A percentile compares a stretch with the other conserved stretches of the same genome.
phyloP scores from a whole-genome alignment of 495 filamentous ascomycete species.

The Filosporella fistucella region DNA sequence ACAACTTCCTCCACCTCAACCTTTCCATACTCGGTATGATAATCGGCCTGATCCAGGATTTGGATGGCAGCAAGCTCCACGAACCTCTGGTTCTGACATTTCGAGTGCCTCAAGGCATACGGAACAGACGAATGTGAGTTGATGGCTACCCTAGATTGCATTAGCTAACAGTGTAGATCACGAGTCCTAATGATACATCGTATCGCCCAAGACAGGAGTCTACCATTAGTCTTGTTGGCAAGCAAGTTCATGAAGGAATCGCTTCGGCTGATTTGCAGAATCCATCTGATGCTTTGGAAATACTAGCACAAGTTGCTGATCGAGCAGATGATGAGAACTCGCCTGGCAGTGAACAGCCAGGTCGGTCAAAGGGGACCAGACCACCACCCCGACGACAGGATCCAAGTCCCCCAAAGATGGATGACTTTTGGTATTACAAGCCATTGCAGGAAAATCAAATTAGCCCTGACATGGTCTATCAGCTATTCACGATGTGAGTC shows the following conservation, averaged over 20 bases:
- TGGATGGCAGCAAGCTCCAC: conserved; percentile 12
- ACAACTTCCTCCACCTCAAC: not conserved
- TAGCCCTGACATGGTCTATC: conserved; percentile 19
- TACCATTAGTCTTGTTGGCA: conserved; percentile 9
- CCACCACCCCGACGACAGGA: not conserved
- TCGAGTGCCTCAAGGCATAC: conserved; percentile 17
- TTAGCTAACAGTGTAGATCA: conserved; percentile 11
- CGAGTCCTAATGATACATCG: conserved; percentile 1
- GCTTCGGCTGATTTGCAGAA: conserved; percentile 38
- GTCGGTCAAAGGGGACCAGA: conserved; percentile 3
- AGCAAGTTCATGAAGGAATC: conserved; percentile 23
- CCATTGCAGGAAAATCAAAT: conserved; percentile 20
- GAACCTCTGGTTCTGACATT: conserved; percentile 15
- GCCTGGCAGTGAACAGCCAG: conserved; percentile 9
- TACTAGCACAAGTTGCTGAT: conserved; percentile 41
- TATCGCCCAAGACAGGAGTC: conserved; percentile 15
- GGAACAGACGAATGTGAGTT: conserved; percentile 20
- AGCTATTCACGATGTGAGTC: conserved; percentile 19
- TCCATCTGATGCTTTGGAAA: conserved; percentile 41
- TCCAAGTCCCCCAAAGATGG: conserved; percentile 9
- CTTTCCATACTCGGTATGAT: conserved; percentile 13
- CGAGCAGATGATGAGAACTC: conserved; percentile 24
- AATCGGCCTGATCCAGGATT: conserved; percentile 9
- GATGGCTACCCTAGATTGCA: not conserved
- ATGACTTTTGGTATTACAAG: conserved; percentile 21